Base-by-base conservation (phyloP, 306 rosid species). In the Dryas octopetala region DNA sequence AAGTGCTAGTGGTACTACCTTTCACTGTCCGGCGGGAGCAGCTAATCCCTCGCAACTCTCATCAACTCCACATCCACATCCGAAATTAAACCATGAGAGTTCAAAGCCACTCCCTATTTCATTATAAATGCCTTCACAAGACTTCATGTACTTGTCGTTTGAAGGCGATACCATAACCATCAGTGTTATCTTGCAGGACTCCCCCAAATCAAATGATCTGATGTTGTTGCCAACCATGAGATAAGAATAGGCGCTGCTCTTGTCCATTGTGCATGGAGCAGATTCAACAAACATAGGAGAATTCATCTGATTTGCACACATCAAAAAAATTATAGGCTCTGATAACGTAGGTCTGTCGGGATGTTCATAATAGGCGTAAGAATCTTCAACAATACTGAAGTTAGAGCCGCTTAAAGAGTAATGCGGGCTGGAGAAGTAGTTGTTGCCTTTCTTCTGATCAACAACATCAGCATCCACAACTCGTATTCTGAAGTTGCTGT, bases 401-500 rank as follows among this genome's bases (percentile, higher is more conserved):
- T 43, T 63, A 28, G 1, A 43, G 7, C 8, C 0, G 16, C 17
- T 59, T 3, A 63, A 41, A 16, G 68, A 63, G 12, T 63, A 63
- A 16, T 0, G 6, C 4, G 68, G 68, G 48, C 3, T 41, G 68
- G 28, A 63, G 68, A 4, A 63, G 76, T 17, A 68, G 46, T 72
- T 41, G 28, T 7, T 64, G 5, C 61, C 8, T 2, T 11, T 16
- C 13, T 13, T 26, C 1, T 1, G 40, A 28, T 28, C 38, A 28
- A 28, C 38, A n/a, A 73, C 12, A 46, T 13, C 53, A 4, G 70
- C 16, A 50, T 79, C 84, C 40, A 79, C 79, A 3, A 83, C 11
- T 7, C 87, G 69, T 51, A 83, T 80, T n/a, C 75, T 80, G n/a
- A 5, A 45, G 66, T 80, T 58, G 23, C 28, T 19, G 65, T 71